Evolutionary conservation across 1,284 basidiomycete genomes (phyloP), one percentile per base, ranked within the genome.

Genomic region (Boletus sp.): DNA sequence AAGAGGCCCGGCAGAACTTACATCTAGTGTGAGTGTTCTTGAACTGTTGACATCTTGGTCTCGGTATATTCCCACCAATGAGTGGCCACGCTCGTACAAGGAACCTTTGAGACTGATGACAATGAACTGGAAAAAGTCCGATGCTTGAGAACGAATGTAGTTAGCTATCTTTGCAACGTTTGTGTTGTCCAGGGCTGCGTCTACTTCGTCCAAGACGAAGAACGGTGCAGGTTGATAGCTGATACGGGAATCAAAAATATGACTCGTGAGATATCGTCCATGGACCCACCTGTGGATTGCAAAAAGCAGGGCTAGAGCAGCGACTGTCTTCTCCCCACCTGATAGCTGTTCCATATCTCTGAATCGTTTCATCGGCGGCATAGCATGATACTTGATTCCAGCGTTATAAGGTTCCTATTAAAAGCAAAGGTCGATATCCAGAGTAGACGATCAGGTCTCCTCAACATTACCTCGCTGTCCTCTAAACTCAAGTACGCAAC

Each of bases 361-460:
- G 77, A 99, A 99, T 6, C 94, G 88, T 68, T 99, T 99, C 84
- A 98, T 95, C 0, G 94, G 94, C 0, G 95, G 95, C 91, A 99
- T 99, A 1, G 94, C 94, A 65, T 97, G 94, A 66, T 98, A 99
- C 68, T 95, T 96, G 71, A 99, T 91, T 49, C 95, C 96, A 23
- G 86, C 89, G 20, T 81, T 79, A 61, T 99, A 99, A 0, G 96
- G 96, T 76, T 99, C 96, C 88, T 96, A 53, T 17, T 51, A 40
- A 33, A 32, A 40, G 22, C 17, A 30, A 35, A 43, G 37, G 38
- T 55, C 19, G 51, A 42, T 34, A 39, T 49, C 20, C 27, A 16
- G 33, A 34, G 34, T 8, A 27, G 29, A 37, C 20, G 10, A 19
- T 16, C 22, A 27, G 17, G 3, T 22, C 16, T 47, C n/a, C 8